These are phyloP conservation scores for Solanum arcanum DNA, from an alignment of 257 asterid genomes.

Conservation along the genomic window DNA sequence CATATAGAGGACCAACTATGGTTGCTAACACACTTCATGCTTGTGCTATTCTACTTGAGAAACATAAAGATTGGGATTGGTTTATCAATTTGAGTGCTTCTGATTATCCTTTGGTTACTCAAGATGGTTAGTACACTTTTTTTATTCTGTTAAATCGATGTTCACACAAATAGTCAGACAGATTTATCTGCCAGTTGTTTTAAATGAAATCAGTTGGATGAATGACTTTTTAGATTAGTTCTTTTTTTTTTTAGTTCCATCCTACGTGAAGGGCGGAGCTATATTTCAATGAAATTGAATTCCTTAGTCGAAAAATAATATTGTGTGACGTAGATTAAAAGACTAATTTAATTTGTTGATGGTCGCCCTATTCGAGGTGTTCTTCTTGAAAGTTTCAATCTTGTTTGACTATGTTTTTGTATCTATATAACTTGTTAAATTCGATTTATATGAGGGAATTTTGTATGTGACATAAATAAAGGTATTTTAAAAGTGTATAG, in stretches of 20 bases:
- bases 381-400: not conserved
- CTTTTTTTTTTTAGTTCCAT: not conserved
- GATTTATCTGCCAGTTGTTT: not conserved
- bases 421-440: not conserved
- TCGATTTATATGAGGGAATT: not conserved
- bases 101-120: slow-evolving; percentile 95
- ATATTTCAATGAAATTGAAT: not conserved
- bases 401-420: not conserved
- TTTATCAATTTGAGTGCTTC: slow-evolving; percentile 96
- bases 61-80: slow-evolving; percentile 85
- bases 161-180: not conserved
- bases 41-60: slow-evolving; percentile 77
- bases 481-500: not conserved
- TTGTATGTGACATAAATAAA: not conserved
- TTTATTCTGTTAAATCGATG: not conserved
- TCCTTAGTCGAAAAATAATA: not conserved
- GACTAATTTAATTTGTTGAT: not conserved
- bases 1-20: slow-evolving; percentile 96
- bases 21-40: slow-evolving; percentile 94
- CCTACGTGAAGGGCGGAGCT: not conserved
- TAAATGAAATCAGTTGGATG: too few species aligned
- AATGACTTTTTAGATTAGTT: not conserved
- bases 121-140: slow-evolving; percentile 55
- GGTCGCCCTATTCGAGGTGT: not conserved
- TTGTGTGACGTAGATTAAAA: not conserved